Base-by-base conservation (phyloP, 805 yeast species). In the Zygosaccharomyces bisporus region DNA sequence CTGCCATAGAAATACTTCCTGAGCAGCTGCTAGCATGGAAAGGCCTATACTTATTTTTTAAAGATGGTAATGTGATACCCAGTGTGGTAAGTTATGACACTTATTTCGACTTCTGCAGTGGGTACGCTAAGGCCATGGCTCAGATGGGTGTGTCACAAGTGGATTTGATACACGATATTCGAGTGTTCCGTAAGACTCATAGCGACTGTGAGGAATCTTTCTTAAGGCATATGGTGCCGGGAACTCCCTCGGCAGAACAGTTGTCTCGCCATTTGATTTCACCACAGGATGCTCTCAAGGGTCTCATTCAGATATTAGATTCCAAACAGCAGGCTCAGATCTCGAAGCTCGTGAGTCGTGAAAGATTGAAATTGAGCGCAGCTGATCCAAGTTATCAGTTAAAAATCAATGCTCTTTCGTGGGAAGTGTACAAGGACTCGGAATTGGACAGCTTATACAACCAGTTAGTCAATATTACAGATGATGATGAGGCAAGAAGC, bases 21-120 rank as follows among this genome's bases (percentile, higher is more conserved):
- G 68, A 69, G 1, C 77, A 81, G 40, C 51, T 79, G 1, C 61
- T 76, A 19, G 95, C 89, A 0, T 90, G 93, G 95, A 87, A 86
- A 56, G 98, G 98, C 1, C 71, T 82, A 47, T 65, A 80, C 46
- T 74, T 77, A 38, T 61, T 79, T 0, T 49, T 62, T 9, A 51
- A 51, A 31, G 37, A 40, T 1, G 70, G 66, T 8, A 52, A 54
- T 6, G 41, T 52, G 12, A 31, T 61, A 4, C 59, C 68, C 3
- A 73, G 77, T 43, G 68, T 66, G 50, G 55, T 60, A 3, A 44
- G 63, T 2, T 81, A 75, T 60, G 54, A 56, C 34, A 45, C 58
- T 21, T 56, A 51, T 42, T 81, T 83, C 54, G 54, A 61, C 0
- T 69, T 76, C 4, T 57, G 77, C 43, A 70, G 75, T 2, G 64